These are phyloP conservation scores for Dactylellina cionopaga DNA, from an alignment of 2,329 filamentous ascomycete species.

Conservation along the genomic window DNA sequence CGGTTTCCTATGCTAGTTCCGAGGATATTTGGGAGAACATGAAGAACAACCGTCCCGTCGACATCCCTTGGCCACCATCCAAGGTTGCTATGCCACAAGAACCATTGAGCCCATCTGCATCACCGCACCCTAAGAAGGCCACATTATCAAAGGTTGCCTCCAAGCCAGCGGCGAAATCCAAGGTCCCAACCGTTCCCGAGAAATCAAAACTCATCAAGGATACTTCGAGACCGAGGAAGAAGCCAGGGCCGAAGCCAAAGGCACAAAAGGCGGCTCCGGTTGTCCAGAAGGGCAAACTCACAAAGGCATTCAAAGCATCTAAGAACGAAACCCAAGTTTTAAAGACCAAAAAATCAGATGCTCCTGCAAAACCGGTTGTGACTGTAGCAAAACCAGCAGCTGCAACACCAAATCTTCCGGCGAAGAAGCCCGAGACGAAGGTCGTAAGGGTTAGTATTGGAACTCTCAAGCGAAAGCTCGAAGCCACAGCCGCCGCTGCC, in stretches of 20 bases:
- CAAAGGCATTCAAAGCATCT: constrained; percentile 41
- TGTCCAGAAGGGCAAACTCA: constrained; percentile 28
- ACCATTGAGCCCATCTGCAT: constrained; percentile 42
- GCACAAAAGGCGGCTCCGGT: constrained; percentile 9
- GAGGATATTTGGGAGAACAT: constrained; percentile 49
- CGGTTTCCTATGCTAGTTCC: constrained; percentile 47
- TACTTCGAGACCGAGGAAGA: constrained; percentile 27
- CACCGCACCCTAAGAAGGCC: constrained; percentile 44
- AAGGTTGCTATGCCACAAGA: constrained; percentile 32
- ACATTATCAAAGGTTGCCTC: constrained; percentile 11
- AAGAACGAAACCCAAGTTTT: constrained; percentile 10
- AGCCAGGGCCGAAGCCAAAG: constrained; percentile 37
- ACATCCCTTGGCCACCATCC: constrained; percentile 41
- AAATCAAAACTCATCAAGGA: constrained; percentile 25
- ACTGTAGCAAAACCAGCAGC: background rate
- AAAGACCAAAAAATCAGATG: constrained; percentile 14
- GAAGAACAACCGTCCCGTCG: constrained; percentile 37
- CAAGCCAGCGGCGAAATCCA: constrained; percentile 7
- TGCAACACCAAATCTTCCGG: background rate
- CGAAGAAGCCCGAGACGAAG: constrained; percentile 8
- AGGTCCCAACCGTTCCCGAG: constrained; percentile 1
- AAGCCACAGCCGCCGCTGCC: background rate
- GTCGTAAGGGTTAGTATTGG: constrained; percentile 35
- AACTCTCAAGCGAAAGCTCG: constrained; percentile 35
- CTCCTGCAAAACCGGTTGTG: too few species aligned